Conservation (phyloP, 352 stramenopile species). For the Phytophthora capsici region DNA sequence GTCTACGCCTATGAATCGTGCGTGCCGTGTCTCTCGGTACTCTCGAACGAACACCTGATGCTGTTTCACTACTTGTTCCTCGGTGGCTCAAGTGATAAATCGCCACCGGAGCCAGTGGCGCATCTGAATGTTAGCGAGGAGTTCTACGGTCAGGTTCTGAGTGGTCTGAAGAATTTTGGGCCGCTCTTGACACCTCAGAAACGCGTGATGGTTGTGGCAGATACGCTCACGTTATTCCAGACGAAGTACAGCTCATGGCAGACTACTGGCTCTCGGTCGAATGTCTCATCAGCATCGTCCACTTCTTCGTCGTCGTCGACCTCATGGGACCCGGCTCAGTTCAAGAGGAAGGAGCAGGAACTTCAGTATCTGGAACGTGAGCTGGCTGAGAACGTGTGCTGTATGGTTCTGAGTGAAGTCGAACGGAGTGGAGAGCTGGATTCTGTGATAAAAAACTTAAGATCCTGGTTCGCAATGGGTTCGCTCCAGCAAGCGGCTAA, state of each 20-base stretch:
- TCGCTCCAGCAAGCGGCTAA: constrained; percentile 25
- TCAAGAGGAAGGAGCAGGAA: constrained; percentile 42
- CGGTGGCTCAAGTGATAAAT: constrained; percentile 23
- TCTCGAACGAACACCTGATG: constrained; percentile 71
- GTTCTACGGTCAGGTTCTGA: constrained; percentile 63
- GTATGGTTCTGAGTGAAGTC: constrained; percentile 35
- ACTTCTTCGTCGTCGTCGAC: constrained; percentile 36
- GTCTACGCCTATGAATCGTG: constrained; percentile 77
- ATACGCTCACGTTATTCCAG: constrained; percentile 53
- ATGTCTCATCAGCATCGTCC: constrained; percentile 39
- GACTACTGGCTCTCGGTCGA: constrained; percentile 29
- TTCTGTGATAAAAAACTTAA: constrained; percentile 15
- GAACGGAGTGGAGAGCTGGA: constrained; percentile 24
- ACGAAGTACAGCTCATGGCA: constrained; percentile 50
- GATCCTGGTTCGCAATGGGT: constrained; percentile 40
- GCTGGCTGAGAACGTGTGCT: constrained; percentile 40
- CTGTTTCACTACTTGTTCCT: constrained; percentile 65
- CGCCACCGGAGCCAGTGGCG: constrained; percentile 21
- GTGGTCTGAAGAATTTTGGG: constrained; percentile 43
- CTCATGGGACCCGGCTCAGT: constrained; percentile 38
- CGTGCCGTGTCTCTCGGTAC: constrained; percentile 65
- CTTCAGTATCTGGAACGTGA: constrained; percentile 47
- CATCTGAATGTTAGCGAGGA: constrained; percentile 40
- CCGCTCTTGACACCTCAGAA: constrained; percentile 50
- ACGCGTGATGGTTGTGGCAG: constrained; percentile 55